Evolutionary conservation across 1,284 basidiomycete species (phyloP).

Genomic region (Cutaneotrichosporon sp.): DNA sequence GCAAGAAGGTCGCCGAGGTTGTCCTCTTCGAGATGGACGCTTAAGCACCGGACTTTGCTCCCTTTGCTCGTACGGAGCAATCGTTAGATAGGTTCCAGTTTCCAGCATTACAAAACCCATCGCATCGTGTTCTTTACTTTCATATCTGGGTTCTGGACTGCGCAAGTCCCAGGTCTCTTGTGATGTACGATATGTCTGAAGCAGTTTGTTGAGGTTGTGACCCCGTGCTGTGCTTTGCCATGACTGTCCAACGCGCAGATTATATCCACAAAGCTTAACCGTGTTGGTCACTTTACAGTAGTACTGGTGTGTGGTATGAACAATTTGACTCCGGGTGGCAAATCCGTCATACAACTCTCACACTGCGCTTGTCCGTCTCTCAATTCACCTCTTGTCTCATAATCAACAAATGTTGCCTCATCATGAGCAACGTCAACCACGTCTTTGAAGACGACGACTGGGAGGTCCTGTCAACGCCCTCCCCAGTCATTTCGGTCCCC

Average conservation of each 20-base stretch:
- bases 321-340: too few relatives aligned
- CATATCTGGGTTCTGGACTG: neutral
- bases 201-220: neutral
- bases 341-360: too few relatives aligned
- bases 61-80: too few relatives aligned
- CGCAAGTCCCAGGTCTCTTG: too few relatives aligned
- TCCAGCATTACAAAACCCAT: neutral
- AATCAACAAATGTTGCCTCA: too few relatives aligned
- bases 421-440: too few relatives aligned
- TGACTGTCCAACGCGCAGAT: too few relatives aligned
- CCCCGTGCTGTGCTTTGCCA: too few relatives aligned
- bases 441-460: neutral
- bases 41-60: too few relatives aligned
- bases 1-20: conserved; percentile 60
- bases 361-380: neutral
- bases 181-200: neutral
- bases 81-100: neutral
- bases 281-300: too few relatives aligned
- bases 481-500: neutral
- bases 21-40: conserved; percentile 64
- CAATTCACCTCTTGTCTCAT: too few relatives aligned
- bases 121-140: neutral
- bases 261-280: neutral
- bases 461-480: neutral
- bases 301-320: too few relatives aligned